A percentile compares a stretch with the other conserved stretches of the same genome.
phyloP scores from a whole-genome alignment of 2,329 filamentous ascomycete genomes.

The Trichoderma sp. region DNA sequence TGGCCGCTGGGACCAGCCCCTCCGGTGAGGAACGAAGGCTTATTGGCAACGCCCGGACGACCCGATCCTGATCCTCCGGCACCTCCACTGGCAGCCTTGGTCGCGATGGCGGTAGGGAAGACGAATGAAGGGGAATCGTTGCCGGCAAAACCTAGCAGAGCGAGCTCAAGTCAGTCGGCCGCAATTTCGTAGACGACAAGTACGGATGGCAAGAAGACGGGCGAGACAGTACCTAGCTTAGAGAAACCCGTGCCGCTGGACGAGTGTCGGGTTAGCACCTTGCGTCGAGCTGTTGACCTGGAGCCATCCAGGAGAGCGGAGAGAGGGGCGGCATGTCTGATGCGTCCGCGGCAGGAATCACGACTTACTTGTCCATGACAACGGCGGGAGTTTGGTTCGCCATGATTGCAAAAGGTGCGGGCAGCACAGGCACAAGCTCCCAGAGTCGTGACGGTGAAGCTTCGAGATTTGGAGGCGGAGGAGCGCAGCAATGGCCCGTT shows the following conservation, averaged over 20 bases:
- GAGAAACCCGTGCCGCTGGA: constrained; percentile 97
- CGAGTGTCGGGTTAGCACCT: constrained; percentile 39
- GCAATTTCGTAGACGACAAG: constrained; percentile 32
- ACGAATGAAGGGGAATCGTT: constrained; percentile 99
- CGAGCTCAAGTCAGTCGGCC: constrained; percentile 32
- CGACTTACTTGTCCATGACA: constrained; percentile 99
- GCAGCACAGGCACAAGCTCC: constrained; percentile 31
- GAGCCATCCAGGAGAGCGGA: not conserved
- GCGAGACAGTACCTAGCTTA: constrained; percentile 77
- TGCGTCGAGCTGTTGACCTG: constrained; percentile 16
- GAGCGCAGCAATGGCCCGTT: constrained; percentile 28
- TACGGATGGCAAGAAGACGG: constrained; percentile 26
- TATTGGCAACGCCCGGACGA: constrained; percentile 87
- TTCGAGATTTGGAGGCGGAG: constrained; percentile 26
- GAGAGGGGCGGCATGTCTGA: constrained; percentile 34
- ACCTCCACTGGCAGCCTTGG: constrained; percentile 73
- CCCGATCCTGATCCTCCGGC: constrained; percentile 80
- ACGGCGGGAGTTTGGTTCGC: constrained; percentile 98
- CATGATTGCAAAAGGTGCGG: constrained; percentile 59
- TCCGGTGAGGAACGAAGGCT: constrained; percentile 92
- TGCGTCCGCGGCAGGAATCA: not conserved
- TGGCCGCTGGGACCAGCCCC: constrained; percentile 83
- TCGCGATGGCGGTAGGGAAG: constrained; percentile 97
- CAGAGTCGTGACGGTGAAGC: constrained; percentile 26
- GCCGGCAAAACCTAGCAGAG: constrained; percentile 81